These are phyloP conservation scores for Tricholoma hemisulphureum DNA, from an alignment of 768 basidiomycete species.

Conservation along the genomic window DNA sequence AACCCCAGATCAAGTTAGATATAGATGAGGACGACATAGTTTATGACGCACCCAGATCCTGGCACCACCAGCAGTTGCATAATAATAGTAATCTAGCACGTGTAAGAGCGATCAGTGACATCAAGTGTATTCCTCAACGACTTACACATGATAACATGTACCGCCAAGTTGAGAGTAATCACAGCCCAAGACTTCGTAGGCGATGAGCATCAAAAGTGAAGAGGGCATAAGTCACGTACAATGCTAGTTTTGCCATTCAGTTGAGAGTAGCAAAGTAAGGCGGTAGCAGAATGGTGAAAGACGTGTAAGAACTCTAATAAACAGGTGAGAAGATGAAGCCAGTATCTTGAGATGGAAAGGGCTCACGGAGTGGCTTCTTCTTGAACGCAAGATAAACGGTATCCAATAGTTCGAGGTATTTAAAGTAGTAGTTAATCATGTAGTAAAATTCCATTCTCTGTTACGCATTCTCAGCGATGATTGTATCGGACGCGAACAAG, in stretches of 20 bases:
- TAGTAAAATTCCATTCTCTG: slow-evolving; percentile 95
- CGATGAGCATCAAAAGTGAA: slow-evolving; percentile 5
- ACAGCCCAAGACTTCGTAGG: slow-evolving; percentile 86
- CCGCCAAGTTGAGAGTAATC: slow-evolving; percentile 84
- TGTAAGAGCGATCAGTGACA: slow-evolving; percentile 3
- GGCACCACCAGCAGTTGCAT: slow-evolving; percentile 94
- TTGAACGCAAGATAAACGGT: slow-evolving; percentile 96
- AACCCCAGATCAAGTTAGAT: slow-evolving; percentile 4
- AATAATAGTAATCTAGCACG: slow-evolving; percentile 93
- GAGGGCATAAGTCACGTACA: slow-evolving; percentile 46
- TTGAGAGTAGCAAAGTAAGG: slow-evolving; percentile 91
- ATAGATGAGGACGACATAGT: slow-evolving; percentile 6
- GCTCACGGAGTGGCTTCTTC: slow-evolving; percentile 94
- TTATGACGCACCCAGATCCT: slow-evolving; percentile 80
- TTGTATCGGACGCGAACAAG: slow-evolving; percentile 5
- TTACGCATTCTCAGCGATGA: neutral
- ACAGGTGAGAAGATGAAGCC: slow-evolving; percentile 9
- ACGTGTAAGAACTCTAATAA: slow-evolving; percentile 90
- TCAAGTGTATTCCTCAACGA: slow-evolving; percentile 12
- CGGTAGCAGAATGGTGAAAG: slow-evolving; percentile 98
- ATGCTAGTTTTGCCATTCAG: slow-evolving; percentile 93
- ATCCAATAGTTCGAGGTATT: slow-evolving; percentile 94
- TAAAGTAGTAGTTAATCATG: slow-evolving; percentile 99
- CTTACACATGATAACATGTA: slow-evolving; percentile 98
- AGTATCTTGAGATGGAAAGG: neutral